Evolutionary conservation across 1,284 basidiomycete species (phyloP).

Genomic region (Rhizopogon parksii): DNA sequence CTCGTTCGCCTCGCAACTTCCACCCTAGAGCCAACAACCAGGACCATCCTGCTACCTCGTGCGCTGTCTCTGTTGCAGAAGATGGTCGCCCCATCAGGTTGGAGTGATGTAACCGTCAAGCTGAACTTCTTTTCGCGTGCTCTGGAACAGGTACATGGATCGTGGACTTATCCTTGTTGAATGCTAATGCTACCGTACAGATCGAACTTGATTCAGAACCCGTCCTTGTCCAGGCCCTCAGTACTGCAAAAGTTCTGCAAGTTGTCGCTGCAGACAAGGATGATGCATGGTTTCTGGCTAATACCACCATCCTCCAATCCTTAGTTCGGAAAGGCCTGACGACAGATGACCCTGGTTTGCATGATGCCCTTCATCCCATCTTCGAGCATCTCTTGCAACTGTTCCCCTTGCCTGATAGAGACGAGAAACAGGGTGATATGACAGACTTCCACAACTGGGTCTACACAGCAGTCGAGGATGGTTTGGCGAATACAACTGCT

Average conservation of each 20-base stretch:
- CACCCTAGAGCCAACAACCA: constrained; percentile 59
- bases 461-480: constrained; percentile 74
- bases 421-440: constrained; percentile 62
- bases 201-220: constrained; percentile 68
- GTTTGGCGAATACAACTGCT: constrained; percentile 66
- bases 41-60: constrained; percentile 63
- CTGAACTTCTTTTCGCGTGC: constrained; percentile 82
- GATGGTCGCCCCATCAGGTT: constrained; percentile 77
- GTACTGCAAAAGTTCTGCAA: constrained; percentile 86
- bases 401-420: constrained; percentile 78
- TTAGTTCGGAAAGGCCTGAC: constrained; percentile 86
- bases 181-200: constrained; percentile 34
- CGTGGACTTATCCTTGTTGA: background rate
- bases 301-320: constrained; percentile 78
- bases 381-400: constrained; percentile 84
- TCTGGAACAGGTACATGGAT: constrained; percentile 63
- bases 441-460: constrained; percentile 79
- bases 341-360: constrained; percentile 68
- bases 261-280: constrained; percentile 81
- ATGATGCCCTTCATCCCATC: constrained; percentile 77
- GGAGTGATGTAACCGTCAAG: constrained; percentile 93
- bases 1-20: constrained; percentile 84
- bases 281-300: constrained; percentile 76
- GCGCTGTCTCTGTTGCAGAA: constrained; percentile 78
- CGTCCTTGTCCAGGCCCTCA: constrained; percentile 65